phyloP scores from a whole-genome alignment of 169 alveolate genomes.

The Perkinsus olseni region DNA sequence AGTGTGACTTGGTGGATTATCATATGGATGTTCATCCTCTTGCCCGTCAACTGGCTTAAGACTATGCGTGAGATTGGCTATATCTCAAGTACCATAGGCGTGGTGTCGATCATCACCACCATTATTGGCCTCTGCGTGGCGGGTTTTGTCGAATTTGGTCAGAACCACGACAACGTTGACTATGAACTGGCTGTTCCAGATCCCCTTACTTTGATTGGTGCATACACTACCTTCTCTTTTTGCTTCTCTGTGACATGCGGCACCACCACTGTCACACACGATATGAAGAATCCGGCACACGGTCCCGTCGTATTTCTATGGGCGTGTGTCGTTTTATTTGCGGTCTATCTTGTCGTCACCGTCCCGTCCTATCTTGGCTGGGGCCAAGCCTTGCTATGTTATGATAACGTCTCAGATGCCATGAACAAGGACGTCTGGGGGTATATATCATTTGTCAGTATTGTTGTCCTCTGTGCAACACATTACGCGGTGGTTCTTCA shows the following conservation, averaged over 20 bases:
- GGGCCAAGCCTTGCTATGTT: neutral
- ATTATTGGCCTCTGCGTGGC: neutral
- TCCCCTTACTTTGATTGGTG: neutral
- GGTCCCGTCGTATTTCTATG: neutral
- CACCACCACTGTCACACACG: neutral
- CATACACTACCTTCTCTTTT: neutral
- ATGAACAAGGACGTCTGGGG: neutral
- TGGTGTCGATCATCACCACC: neutral
- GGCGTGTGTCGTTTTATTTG: neutral
- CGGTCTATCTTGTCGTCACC: neutral
- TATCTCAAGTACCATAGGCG: neutral
- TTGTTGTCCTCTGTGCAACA: neutral
- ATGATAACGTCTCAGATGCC: neutral
- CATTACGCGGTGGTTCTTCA: neutral
- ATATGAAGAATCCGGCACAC: neutral
- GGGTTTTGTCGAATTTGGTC: neutral
- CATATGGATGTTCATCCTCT: neutral
- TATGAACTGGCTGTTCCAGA: neutral
- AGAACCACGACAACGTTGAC: neutral
- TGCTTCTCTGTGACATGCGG: neutral
- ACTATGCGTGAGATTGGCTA: neutral
- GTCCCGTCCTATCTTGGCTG: neutral
- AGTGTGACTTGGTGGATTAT: neutral
- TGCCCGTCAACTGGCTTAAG: neutral
- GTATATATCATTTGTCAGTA: neutral